These are phyloP conservation scores for Penstemon newberryi DNA, from an alignment of 257 asterid genomes.

Conservation along the genomic window DNA sequence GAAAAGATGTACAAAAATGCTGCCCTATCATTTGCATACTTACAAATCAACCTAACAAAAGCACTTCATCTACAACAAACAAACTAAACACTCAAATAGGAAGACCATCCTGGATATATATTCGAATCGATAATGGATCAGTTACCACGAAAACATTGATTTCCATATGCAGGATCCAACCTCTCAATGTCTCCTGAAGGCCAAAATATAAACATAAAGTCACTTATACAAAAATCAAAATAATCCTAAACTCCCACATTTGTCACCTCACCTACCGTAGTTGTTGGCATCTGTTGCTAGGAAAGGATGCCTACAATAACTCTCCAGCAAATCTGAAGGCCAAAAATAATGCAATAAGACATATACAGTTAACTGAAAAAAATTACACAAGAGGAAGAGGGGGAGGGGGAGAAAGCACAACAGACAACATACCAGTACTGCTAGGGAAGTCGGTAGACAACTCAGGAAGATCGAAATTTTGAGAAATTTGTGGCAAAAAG, in stretches of 20 bases:
- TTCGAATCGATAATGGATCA: neutral
- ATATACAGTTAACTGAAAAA: too few species aligned
- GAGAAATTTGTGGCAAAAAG: conserved; percentile 39
- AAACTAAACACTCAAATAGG: neutral
- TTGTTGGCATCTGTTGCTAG: conserved; percentile 36
- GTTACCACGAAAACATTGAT: neutral
- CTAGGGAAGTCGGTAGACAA: conserved; percentile 39
- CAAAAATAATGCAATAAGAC: neutral
- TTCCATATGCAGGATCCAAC: neutral
- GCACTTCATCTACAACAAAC: neutral
- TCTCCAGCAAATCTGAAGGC: conserved; percentile 46
- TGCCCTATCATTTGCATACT: neutral
- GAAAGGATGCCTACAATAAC: conserved; percentile 41
- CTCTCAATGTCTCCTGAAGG: neutral
- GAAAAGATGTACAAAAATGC: neutral
- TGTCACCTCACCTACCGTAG: conserved; percentile 43
- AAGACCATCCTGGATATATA: neutral
- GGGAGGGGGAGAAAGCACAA: conserved; percentile 27
- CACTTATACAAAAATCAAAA: neutral
- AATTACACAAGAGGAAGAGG: neutral
- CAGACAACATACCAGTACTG: conserved; percentile 23
- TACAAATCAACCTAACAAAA: neutral
- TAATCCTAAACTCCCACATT: conserved; percentile 8
- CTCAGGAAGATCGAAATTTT: conserved; percentile 37
- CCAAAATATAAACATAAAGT: neutral